These are phyloP conservation scores for Sporobolomyces roseus DNA, from an alignment of 768 basidiomycete species.

Conservation along the genomic window DNA sequence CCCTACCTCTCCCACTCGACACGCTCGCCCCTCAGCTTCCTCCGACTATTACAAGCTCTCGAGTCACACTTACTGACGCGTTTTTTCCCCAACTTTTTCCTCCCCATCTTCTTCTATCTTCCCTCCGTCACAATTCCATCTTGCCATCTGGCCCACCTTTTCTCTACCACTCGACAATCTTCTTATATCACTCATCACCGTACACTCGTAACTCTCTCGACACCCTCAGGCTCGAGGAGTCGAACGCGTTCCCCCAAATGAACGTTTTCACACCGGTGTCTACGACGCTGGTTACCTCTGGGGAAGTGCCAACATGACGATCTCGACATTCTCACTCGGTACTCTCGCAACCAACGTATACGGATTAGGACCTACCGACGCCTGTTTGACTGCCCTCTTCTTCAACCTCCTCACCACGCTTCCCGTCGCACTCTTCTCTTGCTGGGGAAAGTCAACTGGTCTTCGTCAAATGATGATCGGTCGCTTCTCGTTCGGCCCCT, in stretches of 20 bases:
- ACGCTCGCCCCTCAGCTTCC: too few species aligned
- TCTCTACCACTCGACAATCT: too few species aligned
- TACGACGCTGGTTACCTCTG: slow-evolving; percentile 44
- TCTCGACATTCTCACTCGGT: slow-evolving; percentile 51
- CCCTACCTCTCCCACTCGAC: too few species aligned
- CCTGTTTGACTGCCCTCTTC: slow-evolving; percentile 52
- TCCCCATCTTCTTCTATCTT: not conserved
- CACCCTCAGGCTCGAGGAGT: slow-evolving; percentile 45
- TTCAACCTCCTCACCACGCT: slow-evolving; percentile 50
- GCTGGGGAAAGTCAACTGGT: slow-evolving; percentile 52
- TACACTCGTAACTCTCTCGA: too few species aligned
- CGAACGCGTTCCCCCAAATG: slow-evolving; percentile 48
- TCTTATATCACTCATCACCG: too few species aligned
- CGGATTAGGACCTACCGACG: slow-evolving; percentile 50
- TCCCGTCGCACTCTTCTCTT: slow-evolving; percentile 50
- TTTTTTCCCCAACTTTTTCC: not conserved
- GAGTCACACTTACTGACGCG: too few species aligned
- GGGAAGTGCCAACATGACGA: slow-evolving; percentile 48
- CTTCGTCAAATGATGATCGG: slow-evolving; percentile 54
- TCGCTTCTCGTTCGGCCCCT: slow-evolving; percentile 52
- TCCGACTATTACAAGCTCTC: too few species aligned
- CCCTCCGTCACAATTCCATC: too few species aligned
- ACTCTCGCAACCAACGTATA: slow-evolving; percentile 49
- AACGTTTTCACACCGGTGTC: slow-evolving; percentile 39
- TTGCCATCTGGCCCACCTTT: too few species aligned